Base-by-base conservation (phyloP, 257 asterid genomes). In the Solanum ossicruentum region DNA sequence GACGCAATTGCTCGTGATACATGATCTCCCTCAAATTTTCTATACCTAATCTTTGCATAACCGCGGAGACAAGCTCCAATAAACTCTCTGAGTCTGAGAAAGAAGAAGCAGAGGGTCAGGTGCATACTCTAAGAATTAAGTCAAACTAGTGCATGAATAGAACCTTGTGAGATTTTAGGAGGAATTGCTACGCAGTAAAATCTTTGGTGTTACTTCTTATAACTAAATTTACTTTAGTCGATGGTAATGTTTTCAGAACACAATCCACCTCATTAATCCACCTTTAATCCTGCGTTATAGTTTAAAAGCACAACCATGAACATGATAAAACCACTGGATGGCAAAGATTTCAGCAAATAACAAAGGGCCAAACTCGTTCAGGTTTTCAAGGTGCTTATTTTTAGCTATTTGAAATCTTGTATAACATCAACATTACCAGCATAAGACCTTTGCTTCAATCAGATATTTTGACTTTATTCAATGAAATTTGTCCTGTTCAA, bases 31-130 rank as follows among this genome's bases (percentile, higher is more conserved):
- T 26, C 45, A 75, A 75, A 47, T 49, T 49, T 75, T 61, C 66
- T 36, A 75, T 84, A 60, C 98, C 98, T 83, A 92, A 86, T 82
- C 99, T 93, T 88, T 91, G 92, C 89, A 89, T 75, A 81, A 96
- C 93, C 69, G 93, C 93, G 86, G 95, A 89, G 84, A 93, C 90
- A 83, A 96, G 98, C 91, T 95, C 99, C 70, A 82, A 89, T 83
- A 96, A 88, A 87, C 63, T 94, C 83, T 93, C 97, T 5, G 93
- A 63, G 87, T 98, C 99, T 96, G 92, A 82, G 83, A 61, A 20
- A 75, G 84, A 45, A 21, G 8, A 23, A 47, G 81, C 45, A 1
- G 45, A 49, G 45, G 15, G 21, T 75, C 23, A 75, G 9, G 23
- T 21, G 82, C 45, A 75, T 75, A 43, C 82, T 75, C n/a, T 49